Percentiles rank a stretch among this genome's conserved stretches.
Conservation (phyloP, 208 protist species). For the Polymyxa betae region DNA sequence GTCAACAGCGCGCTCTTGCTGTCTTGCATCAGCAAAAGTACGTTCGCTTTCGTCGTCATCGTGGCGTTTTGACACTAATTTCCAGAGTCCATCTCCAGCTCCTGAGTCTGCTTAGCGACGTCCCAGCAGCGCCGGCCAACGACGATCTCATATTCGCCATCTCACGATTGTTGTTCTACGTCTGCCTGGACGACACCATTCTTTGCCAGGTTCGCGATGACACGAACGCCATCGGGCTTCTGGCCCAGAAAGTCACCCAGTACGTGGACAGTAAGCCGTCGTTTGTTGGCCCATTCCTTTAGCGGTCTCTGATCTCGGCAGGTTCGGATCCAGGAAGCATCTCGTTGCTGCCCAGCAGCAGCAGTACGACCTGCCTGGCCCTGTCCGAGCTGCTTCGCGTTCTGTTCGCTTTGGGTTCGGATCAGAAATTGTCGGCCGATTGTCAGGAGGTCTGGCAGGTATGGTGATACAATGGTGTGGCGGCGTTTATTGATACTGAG, state of each 20-base stretch:
- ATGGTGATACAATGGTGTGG: not conserved
- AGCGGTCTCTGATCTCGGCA: not conserved
- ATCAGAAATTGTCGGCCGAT: not conserved
- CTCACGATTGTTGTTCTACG: constrained; percentile 32
- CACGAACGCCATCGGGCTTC: not conserved
- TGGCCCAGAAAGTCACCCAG: no score
- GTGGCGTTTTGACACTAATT: not conserved
- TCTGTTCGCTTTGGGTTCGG: constrained; percentile 7
- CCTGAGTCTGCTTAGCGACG: not conserved
- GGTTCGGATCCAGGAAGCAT: not conserved
- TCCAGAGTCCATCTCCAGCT: not conserved
- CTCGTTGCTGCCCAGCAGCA: not conserved
- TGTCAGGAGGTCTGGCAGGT: not conserved
- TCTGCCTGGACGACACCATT: not conserved
- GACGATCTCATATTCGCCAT: not conserved
- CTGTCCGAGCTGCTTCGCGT: constrained; percentile 20
- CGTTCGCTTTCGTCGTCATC: no score
- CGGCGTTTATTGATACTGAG: not conserved
- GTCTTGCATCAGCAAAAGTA: not conserved
- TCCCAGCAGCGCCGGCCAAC: not conserved
- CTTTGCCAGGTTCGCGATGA: not conserved
- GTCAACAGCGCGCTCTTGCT: not conserved
- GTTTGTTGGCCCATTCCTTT: no score
- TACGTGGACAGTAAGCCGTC: no score
- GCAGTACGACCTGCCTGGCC: not conserved